These are phyloP conservation scores for Aspergillus steynii DNA, from an alignment of 495 filamentous ascomycete species.

Conservation along the genomic window DNA sequence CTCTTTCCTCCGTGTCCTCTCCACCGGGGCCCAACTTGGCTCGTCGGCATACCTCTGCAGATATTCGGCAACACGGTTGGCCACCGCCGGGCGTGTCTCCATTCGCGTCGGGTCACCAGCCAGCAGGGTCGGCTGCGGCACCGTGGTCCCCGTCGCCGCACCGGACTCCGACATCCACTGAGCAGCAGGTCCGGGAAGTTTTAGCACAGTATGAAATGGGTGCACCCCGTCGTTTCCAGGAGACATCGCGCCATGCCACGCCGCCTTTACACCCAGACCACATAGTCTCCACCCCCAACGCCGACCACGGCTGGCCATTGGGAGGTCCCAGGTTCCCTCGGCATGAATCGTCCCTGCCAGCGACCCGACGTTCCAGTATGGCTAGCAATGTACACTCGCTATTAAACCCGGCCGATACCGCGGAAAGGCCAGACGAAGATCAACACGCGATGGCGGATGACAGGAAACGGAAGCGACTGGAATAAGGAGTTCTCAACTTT, in stretches of 20 bases:
- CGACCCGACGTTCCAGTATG: conserved; percentile 72
- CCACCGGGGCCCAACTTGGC: conserved; percentile 71
- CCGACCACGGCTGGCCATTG: conserved; percentile 61
- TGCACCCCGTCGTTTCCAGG: conserved; percentile 53
- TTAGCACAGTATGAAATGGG: conserved; percentile 81
- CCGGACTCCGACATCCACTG: conserved; percentile 62
- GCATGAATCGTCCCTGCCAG: conserved; percentile 54
- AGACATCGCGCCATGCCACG: conserved; percentile 69
- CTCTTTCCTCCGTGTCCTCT: conserved; percentile 71
- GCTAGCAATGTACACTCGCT: conserved; percentile 74
- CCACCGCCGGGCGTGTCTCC: conserved; percentile 67
- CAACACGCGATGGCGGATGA: conserved; percentile 60
- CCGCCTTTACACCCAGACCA: conserved; percentile 61
- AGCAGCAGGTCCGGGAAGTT: conserved; percentile 79
- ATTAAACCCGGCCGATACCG: conserved; percentile 83
- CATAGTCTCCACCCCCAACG: conserved; percentile 43
- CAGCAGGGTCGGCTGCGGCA: conserved; percentile 48
- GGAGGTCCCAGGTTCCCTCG: conserved; percentile 46
- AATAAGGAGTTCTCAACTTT: conserved; percentile 37
- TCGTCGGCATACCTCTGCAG: conserved; percentile 91
- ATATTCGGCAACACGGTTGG: conserved; percentile 92
- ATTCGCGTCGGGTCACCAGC: conserved; percentile 43
- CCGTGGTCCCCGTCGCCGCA: conserved; percentile 89
- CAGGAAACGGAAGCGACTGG: conserved; percentile 77
- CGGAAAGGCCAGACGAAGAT: conserved; percentile 71